A percentile compares a stretch with the other conserved stretches of the same genome.
phyloP scores from a whole-genome alignment of 345 rosid genomes.

The Citrus mangshanensis region DNA sequence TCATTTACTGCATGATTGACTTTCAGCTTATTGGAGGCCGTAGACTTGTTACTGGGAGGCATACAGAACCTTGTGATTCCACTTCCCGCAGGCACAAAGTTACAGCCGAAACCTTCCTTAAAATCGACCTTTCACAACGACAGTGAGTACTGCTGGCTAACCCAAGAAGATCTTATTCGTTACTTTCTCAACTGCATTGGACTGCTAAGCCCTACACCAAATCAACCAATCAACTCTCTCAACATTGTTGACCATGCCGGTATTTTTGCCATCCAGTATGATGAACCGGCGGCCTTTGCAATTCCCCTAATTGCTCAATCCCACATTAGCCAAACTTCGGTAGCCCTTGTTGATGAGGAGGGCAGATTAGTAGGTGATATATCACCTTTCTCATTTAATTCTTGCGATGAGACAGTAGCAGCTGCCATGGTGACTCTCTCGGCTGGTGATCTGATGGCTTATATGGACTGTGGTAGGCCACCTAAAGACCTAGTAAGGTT shows the following conservation, averaged over 20 bases:
- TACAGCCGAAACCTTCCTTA: slow-evolving; percentile 17
- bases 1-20: not conserved
- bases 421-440: slow-evolving; percentile 59
- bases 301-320: slow-evolving; percentile 38
- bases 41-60: slow-evolving; percentile 48
- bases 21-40: slow-evolving; percentile 58
- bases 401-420: slow-evolving; percentile 36
- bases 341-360: slow-evolving; percentile 41
- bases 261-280: slow-evolving; percentile 35
- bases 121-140: slow-evolving; percentile 37
- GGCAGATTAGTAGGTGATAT: slow-evolving; percentile 48
- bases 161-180: slow-evolving; percentile 61
- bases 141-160: slow-evolving; percentile 59
- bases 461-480: slow-evolving; percentile 44
- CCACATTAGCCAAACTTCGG: slow-evolving; percentile 38
- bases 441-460: slow-evolving; percentile 52
- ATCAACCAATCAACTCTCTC: slow-evolving; percentile 43
- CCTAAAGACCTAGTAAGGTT: slow-evolving; percentile 39
- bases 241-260: slow-evolving; percentile 34
- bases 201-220: slow-evolving; percentile 36
- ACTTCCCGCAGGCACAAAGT: slow-evolving; percentile 31
- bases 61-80: slow-evolving; percentile 60
- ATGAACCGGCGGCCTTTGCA: slow-evolving; percentile 38
- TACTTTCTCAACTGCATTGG: slow-evolving; percentile 53
- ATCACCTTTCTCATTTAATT: slow-evolving; percentile 42